These are phyloP conservation scores for Coniochaeta hoffmannii DNA, from an alignment of 2,329 filamentous ascomycete genomes.

Conservation along the genomic window DNA sequence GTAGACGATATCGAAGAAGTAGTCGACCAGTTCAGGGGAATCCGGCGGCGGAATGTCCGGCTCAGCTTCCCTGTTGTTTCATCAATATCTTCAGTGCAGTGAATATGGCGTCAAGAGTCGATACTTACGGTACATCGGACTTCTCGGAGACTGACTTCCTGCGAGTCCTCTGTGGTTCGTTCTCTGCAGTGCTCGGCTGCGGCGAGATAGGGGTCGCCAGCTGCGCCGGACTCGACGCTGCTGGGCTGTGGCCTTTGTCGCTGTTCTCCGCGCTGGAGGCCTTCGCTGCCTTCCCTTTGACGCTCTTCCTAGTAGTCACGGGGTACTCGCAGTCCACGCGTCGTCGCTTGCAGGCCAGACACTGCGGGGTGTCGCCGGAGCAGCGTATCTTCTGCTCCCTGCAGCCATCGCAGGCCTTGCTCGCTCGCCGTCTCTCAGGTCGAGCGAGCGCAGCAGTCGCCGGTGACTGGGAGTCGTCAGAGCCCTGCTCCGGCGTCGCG, in stretches of 20 bases:
- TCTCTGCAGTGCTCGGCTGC: not conserved
- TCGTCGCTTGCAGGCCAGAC: constrained; percentile 1
- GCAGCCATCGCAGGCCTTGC: constrained; percentile 19
- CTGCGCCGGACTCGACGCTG: not conserved
- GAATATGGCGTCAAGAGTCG: no score
- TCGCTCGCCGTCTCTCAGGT: constrained; percentile 9
- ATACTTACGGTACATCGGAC: not conserved
- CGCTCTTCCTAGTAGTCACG: not conserved
- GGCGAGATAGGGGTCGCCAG: not conserved
- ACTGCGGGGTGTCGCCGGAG: constrained; percentile 10
- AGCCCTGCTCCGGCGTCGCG: constrained; percentile 11
- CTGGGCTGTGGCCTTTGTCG: not conserved
- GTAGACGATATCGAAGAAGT: constrained; percentile 23
- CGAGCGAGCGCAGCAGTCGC: constrained; percentile 15
- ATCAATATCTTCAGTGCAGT: not conserved
- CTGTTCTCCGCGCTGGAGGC: not conserved
- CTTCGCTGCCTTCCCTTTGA: not conserved
- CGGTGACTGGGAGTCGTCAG: constrained; percentile 18
- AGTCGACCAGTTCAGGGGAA: constrained; percentile 16
- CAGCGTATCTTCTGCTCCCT: constrained; percentile 17
- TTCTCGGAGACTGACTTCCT: not conserved
- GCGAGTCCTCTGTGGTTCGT: not conserved
- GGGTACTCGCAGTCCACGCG: not conserved
- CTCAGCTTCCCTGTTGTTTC: not conserved
- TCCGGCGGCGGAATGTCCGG: not conserved